Evolutionary conservation across 495 filamentous ascomycete species (phyloP).

Genomic region (Podospora australis): DNA sequence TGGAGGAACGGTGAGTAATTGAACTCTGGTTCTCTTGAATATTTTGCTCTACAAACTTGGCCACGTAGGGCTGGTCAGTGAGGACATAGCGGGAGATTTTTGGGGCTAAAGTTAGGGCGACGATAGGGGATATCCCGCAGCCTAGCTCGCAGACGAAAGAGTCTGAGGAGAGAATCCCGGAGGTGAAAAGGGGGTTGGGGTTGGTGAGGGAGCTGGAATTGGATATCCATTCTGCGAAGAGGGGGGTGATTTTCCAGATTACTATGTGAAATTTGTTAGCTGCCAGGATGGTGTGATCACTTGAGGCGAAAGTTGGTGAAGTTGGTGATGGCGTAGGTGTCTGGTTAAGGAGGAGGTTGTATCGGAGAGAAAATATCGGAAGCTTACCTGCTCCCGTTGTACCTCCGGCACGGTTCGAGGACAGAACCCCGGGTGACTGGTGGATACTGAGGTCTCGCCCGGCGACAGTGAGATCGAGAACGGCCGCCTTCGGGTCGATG

Average conservation of each 20-base stretch:
- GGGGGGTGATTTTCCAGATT: constrained; percentile 87
- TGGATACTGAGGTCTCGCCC: constrained; percentile 68
- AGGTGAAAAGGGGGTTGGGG: constrained; percentile 58
- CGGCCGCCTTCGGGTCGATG: constrained; percentile 59
- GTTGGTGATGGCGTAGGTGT: too few species aligned
- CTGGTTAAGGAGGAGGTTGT: too few species aligned
- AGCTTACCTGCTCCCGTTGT: constrained; percentile 83
- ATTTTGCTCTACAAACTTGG: constrained; percentile 67
- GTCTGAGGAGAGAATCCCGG: constrained; percentile 44
- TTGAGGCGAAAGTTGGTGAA: too few species aligned
- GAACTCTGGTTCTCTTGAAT: constrained; percentile 61
- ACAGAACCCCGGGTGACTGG: constrained; percentile 78
- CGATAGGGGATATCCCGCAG: constrained; percentile 74
- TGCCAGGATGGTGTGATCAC: too few species aligned
- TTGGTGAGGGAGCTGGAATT: constrained; percentile 19
- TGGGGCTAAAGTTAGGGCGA: constrained; percentile 59
- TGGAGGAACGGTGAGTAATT: background rate
- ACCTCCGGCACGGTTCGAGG: constrained; percentile 68
- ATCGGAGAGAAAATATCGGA: background rate
- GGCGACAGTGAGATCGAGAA: constrained; percentile 62
- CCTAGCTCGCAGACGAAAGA: constrained; percentile 76
- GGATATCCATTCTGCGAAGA: constrained; percentile 76
- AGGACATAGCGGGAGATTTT: constrained; percentile 61
- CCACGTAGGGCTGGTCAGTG: constrained; percentile 84
- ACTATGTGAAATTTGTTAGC: constrained; percentile 40